Evolutionary conservation across 2,329 filamentous ascomycete species (phyloP), one percentile per base, ranked within the genome.

Genomic region (Paracoccidioides brasiliensis): DNA sequence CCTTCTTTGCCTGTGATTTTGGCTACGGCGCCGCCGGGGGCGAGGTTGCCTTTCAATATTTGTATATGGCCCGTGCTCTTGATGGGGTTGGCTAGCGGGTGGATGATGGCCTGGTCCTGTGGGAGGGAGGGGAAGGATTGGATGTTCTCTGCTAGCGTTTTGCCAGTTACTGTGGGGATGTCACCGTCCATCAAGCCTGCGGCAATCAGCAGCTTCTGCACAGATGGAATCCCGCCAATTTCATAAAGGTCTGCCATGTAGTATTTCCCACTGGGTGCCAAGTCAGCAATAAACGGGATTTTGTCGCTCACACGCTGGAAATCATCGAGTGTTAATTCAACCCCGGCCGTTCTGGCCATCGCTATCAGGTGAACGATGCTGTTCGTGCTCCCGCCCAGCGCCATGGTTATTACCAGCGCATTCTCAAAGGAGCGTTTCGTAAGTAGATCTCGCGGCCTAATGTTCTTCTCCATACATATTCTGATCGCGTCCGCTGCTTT

Each of bases 1-100:
- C 91, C 91, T 70, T 97, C 91, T 69, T 96, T 96, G 40, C 91
- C 91, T 0, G 91, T 96, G 70, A 97, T 96, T 72, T 97, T 97
- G 58, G 90, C 90, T 1, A 97, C 90, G 0, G 90, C 87, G 38
- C 91, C 91, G 9, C 83, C 86, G 1, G 91, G 91, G 2, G 90
- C 88, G 37, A 96, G 79, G 69, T 95, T 95, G 22, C 91, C 91
- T 57, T 81, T 80, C 3, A 97, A 79, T 58, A 97, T 87, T 70
- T 91, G 89, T 58, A 97, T 80, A 69, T 97, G 91, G 45, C 91
- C 91, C 0, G 84, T 88, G 1, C 77, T 62, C 70, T 96, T 96
- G 76, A 95, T 91, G 12, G 90, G 90, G 70, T 90, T 86, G 68
- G 79, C 76, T 7, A 96, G 76, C 0, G 86, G 83, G 5, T 86